phyloP scores from a whole-genome alignment of 176 grass and related monocot genomes.

The Triticum timopheevii region DNA sequence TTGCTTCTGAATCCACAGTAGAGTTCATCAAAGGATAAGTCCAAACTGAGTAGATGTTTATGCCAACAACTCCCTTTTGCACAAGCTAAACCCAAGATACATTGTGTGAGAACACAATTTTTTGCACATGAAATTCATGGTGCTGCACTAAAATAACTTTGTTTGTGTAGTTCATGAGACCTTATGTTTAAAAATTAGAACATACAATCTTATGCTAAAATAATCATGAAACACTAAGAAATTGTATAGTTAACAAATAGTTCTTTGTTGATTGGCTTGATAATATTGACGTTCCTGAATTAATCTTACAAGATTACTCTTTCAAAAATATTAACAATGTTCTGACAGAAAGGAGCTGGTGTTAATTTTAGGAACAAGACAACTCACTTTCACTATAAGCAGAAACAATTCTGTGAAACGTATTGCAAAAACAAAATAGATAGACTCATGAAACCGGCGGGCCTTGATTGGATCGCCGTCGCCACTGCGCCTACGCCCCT shows the following conservation, averaged over 20 bases:
- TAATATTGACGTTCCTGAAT: no score
- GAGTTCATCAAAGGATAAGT: constrained; percentile 47
- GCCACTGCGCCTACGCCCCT: no score
- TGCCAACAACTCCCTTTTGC: constrained; percentile 49
- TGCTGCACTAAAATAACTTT: background rate
- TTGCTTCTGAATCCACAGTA: constrained; percentile 30
- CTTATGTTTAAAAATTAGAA: no score
- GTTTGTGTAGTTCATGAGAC: background rate
- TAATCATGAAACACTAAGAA: no score
- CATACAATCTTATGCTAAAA: no score
- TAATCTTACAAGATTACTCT: background rate
- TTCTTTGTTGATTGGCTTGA: background rate
- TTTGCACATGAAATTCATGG: background rate
- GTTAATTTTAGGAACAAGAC: background rate
- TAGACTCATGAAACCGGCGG: no score
- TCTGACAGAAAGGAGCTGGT: no score
- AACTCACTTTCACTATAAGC: constrained; percentile 42
- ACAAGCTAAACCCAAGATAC: constrained; percentile 12
- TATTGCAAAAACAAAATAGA: no score
- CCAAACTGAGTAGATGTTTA: constrained; percentile 49
- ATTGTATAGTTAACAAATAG: background rate
- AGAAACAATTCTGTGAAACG: no score
- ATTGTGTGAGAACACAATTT: background rate
- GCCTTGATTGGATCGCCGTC: no score
- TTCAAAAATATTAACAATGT: background rate